A percentile compares a stretch with the other conserved stretches of the same genome.
These are phyloP conservation scores for Rhododendron vialii DNA, from an alignment of 148 eudicot genomes.

Conservation along the genomic window DNA sequence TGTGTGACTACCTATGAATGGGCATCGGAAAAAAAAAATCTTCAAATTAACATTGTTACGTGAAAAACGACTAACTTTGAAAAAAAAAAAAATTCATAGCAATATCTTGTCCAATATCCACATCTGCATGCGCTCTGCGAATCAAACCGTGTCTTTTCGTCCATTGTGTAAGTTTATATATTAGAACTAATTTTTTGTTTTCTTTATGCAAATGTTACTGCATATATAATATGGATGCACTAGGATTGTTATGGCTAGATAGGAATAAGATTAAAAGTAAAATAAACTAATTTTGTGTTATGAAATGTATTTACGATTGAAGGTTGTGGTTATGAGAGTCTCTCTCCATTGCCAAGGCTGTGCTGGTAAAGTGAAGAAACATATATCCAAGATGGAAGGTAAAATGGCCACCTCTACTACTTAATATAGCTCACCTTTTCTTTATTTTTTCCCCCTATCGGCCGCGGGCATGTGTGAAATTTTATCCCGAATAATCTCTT, in stretches of 20 bases:
- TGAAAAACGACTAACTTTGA: neutral
- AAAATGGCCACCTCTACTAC: neutral
- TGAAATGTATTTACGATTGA: neutral
- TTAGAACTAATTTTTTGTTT: neutral
- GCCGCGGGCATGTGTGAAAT: too few relatives aligned
- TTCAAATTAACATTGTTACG: neutral
- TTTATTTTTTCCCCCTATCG: neutral
- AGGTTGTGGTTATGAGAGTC: constrained; percentile 83
- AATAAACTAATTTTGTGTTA: neutral
- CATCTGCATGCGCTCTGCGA: neutral
- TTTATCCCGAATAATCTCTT: too few relatives aligned
- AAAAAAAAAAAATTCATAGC: too few relatives aligned
- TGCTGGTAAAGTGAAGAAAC: constrained; percentile 78
- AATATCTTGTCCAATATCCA: too few relatives aligned
- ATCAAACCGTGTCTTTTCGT: neutral
- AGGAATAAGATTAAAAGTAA: neutral
- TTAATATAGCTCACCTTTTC: neutral
- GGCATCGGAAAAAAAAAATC: neutral
- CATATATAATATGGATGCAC: neutral
- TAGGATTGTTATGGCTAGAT: too few relatives aligned
- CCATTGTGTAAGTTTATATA: neutral
- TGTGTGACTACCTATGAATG: too few relatives aligned
- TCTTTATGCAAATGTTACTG: neutral
- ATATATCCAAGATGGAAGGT: constrained; percentile 85
- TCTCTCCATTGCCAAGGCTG: constrained; percentile 88